Evolutionary conservation across 768 basidiomycete species (phyloP).

Genomic region (Serendipita vermifera): DNA sequence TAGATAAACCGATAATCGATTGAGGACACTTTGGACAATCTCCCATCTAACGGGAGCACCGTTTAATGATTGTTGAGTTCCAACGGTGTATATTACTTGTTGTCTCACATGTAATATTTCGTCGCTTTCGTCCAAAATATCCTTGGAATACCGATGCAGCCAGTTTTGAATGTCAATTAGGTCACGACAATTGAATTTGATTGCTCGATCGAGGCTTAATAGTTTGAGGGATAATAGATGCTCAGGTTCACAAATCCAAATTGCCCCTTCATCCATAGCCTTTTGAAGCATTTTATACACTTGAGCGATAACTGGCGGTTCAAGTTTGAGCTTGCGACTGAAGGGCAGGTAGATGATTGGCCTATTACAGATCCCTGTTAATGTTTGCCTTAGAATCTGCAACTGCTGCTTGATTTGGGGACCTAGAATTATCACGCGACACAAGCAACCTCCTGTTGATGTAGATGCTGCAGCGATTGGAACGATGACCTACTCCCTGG

Average conservation of each 20-base stretch:
- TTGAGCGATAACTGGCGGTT: constrained; percentile 11
- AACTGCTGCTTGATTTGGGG: constrained; percentile 38
- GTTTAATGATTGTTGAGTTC: constrained; percentile 27
- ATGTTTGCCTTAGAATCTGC: constrained; percentile 30
- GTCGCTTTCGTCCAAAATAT: constrained; percentile 15
- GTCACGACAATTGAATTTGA: constrained; percentile 10
- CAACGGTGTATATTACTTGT: constrained; percentile 37
- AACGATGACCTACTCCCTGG: constrained; percentile 25
- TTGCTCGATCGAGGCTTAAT: constrained; percentile 30
- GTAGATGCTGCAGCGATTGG: constrained; percentile 31
- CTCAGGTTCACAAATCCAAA: constrained; percentile 41
- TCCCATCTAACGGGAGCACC: constrained; percentile 34
- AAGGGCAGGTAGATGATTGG: constrained; percentile 40
- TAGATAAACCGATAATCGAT: constrained; percentile 19
- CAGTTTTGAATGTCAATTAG: constrained; percentile 14
- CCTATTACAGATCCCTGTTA: constrained; percentile 35
- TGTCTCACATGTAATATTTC: constrained; percentile 35
- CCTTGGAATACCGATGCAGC: constrained; percentile 14
- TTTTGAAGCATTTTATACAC: constrained; percentile 25
- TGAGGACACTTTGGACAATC: constrained; percentile 28
- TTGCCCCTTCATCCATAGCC: constrained; percentile 25
- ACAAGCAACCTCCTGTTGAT: constrained; percentile 32
- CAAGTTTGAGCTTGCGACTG: constrained; percentile 28
- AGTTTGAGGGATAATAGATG: constrained; percentile 41
- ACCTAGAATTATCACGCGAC: constrained; percentile 39